Evolutionary conservation across 352 stramenopile genomes (phyloP).

Genomic region (Pythium utonaiense): DNA sequence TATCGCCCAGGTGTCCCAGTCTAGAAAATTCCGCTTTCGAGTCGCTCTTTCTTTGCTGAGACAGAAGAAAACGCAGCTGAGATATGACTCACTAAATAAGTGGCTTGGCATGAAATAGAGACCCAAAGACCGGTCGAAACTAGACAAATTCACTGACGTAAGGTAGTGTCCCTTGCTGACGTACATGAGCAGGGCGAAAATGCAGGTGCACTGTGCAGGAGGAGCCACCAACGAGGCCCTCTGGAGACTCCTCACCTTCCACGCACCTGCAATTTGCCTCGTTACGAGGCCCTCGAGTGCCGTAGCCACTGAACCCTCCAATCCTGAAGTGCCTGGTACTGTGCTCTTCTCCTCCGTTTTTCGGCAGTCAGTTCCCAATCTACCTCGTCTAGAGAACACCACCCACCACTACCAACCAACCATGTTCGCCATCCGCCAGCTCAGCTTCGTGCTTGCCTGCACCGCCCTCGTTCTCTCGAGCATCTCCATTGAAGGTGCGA

Average conservation of each 20-base stretch:
- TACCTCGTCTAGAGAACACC: not conserved
- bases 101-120: not conserved
- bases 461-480: not conserved
- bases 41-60: not conserved
- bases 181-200: not conserved
- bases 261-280: too few relatives aligned
- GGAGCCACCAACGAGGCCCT: not conserved
- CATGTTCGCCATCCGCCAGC: not conserved
- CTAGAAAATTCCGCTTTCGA: not conserved
- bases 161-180: not conserved
- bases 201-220: not conserved
- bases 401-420: not conserved
- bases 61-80: not conserved
- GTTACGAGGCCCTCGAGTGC: too few relatives aligned
- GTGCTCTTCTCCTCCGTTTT: not conserved
- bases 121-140: not conserved
- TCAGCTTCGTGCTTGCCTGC: not conserved
- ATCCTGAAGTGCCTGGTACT: not conserved
- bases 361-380: not conserved
- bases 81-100: not conserved
- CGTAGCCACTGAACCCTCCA: not conserved
- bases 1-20: not conserved
- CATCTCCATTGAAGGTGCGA: not conserved
- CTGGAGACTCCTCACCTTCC: too few relatives aligned
- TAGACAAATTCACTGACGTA: not conserved